Base-by-base conservation (phyloP, 768 basidiomycete species). In the Auricularia cornea region DNA sequence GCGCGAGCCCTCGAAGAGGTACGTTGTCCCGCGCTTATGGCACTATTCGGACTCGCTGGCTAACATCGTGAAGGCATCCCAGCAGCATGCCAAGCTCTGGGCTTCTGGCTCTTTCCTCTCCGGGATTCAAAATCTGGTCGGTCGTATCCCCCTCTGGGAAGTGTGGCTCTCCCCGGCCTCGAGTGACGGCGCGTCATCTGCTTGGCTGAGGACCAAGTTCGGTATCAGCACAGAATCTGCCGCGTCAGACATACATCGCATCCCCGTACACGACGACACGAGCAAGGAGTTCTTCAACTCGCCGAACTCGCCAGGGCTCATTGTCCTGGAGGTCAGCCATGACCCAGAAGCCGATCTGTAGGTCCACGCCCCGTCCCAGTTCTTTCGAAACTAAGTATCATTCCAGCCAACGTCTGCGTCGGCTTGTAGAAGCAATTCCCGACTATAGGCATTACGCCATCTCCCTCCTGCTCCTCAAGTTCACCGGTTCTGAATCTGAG, bases 131-230 rank as follows among this genome's bases (percentile, higher is more conserved):
- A 71, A 69, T 51, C 78, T 75, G 54, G 69, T 84, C 26, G 56
- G 20, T 61, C 68, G 38, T 51, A 60, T 64, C 33, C 72, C 70
- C 3, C 71, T 76, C 62, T 90, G 88, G 86, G 78, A 80, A 29
- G 72, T 84, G 41, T 91, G 89, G 90, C 70, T 92, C n/a, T 89
- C 89, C 2, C 77, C 84, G 68, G 90, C 91, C 69, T 82, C 84
- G 14, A 85, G 85, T 63, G 84, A 79, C 67, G 88, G 90, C 68
- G 83, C 82, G 23, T 91, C 89, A 8, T 88, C 89, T 3, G 89
- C 90, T 41, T 92, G 90, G 90, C 68, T 91, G 48, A 85, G 90
- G 68, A 79, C 80, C 66, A 92, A 92, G 72, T 90, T 92, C 64
- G 79, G 86, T 66, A 79, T 90, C 11, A 31, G 41, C n/a, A 20